A percentile compares a stretch with the other conserved stretches of the same genome.
Conservation (phyloP, 768 basidiomycete species). For the Termitomyces sp. region DNA sequence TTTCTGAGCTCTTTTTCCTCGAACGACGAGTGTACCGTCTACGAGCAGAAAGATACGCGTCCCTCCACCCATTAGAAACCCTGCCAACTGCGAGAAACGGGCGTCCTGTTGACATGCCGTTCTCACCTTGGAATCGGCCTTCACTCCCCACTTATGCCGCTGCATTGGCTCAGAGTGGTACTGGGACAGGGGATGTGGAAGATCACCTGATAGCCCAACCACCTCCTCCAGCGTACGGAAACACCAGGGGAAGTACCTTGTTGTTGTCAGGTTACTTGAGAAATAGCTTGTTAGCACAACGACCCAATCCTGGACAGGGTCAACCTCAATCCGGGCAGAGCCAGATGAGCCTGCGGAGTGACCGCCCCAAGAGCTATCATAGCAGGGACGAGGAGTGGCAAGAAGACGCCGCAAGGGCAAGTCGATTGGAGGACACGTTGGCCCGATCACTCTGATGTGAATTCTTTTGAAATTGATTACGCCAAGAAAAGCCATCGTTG, state of each 20-base stretch:
- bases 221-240: conserved; percentile 75
- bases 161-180: conserved; percentile 60
- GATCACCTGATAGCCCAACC: conserved; percentile 61
- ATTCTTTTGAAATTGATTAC: background rate
- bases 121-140: conserved; percentile 69
- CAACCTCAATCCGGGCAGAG: conserved; percentile 33
- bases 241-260: conserved; percentile 65
- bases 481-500: background rate
- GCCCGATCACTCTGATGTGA: conserved; percentile 19
- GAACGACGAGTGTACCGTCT: conserved; percentile 61
- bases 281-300: conserved; percentile 42
- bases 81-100: conserved; percentile 35
- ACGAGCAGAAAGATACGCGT: conserved; percentile 60
- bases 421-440: conserved; percentile 52
- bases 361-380: conserved; percentile 50
- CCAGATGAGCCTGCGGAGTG: conserved; percentile 24
- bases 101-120: conserved; percentile 28
- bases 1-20: conserved; percentile 55
- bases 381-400: conserved; percentile 57
- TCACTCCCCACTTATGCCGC: conserved; percentile 70
- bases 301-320: conserved; percentile 32
- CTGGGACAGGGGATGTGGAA: conserved; percentile 72
- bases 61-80: conserved; percentile 55
- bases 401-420: conserved; percentile 48
- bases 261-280: conserved; percentile 49